A percentile compares a stretch with the other conserved stretches of the same genome.
Conservation (phyloP, 1,284 basidiomycete species). For the Tremellales sp. region DNA sequence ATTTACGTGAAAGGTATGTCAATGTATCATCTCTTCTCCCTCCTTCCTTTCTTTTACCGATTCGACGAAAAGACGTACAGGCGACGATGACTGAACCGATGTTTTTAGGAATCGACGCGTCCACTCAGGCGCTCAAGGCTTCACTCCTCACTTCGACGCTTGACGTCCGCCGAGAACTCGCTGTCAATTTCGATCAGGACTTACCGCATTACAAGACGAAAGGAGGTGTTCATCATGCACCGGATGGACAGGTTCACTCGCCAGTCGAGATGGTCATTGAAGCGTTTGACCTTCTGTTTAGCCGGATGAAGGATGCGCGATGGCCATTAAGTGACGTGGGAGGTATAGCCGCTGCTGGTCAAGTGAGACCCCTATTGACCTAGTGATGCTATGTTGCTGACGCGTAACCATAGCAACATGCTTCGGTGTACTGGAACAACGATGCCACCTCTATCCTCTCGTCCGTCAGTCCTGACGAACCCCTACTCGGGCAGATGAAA, state of each 20-base stretch:
- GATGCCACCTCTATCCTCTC: conserved; percentile 57
- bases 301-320: conserved; percentile 61
- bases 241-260: conserved; percentile 65
- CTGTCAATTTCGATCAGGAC: conserved; percentile 77
- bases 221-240: conserved; percentile 67
- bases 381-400: neutral
- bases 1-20: neutral
- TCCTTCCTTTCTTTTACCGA: neutral
- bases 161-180: conserved; percentile 63
- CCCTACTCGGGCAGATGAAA: conserved; percentile 52
- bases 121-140: conserved; percentile 78
- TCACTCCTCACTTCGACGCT: conserved; percentile 60
- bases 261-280: conserved; percentile 81
- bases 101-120: conserved; percentile 82
- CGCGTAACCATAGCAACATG: conserved; percentile 76
- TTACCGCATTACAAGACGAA: conserved; percentile 67
- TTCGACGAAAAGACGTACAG: neutral
- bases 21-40: too few relatives aligned
- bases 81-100: too few relatives aligned
- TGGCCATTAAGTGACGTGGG: conserved; percentile 32
- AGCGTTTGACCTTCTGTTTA: conserved; percentile 72
- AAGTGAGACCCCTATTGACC: conserved; percentile 18
- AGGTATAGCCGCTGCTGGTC: conserved; percentile 39
- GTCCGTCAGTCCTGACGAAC: conserved; percentile 54
- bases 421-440: conserved; percentile 78